Evolutionary conservation across 2,329 filamentous ascomycete genomes (phyloP), one percentile per base, ranked within the genome.

Genomic region (Claviceps sorghi): DNA sequence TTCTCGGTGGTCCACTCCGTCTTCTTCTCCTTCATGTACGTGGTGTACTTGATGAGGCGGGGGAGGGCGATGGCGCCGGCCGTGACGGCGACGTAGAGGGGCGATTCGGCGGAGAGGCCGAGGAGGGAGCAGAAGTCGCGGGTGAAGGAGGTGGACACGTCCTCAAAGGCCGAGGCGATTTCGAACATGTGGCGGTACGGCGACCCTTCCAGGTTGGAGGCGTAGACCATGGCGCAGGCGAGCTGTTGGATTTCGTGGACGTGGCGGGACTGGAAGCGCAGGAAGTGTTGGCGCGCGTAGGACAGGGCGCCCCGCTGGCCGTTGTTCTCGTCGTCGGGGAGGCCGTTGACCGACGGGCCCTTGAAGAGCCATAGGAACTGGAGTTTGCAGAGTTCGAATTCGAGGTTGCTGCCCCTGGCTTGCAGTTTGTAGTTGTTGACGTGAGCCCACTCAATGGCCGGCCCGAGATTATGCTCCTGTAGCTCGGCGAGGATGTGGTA

Each of bases 1-100:
- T 93, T 83, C 55, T 86, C 79, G 4, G 88, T 90, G 0, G 90
- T 96, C 93, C 93, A 98, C 67, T 95, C 90, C 0, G 91, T 95
- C 56, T 87, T 83, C 68, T 91, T 90, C 60, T 88, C 83, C 61
- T 86, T 86, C 75, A 94, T 90, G 63, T 93, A 90, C 3, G 78
- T 82, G 54, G 88, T 87, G 62, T 94, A 83, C 68, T 97, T 98
- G 59, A 95, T 76, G 4, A 97, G 75, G 15, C 85, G 87, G 0
- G 93, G 93, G 0, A 98, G 75, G 0, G 93, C 91, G 49, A 98
- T 93, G 10, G 88, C 84, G 46, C 93, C 93, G 1, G 93, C 93
- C 11, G 91, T 97, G 2, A 86, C 85, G 48, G 93, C 90, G 30
- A 96, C 82, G 65, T 95, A 96, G 11, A 98, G 80, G 0, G 93